Percentiles rank a stretch among this genome's conserved stretches.
These are phyloP conservation scores for Candida schatavii DNA, from an alignment of 805 yeast genomes.

Conservation along the genomic window DNA sequence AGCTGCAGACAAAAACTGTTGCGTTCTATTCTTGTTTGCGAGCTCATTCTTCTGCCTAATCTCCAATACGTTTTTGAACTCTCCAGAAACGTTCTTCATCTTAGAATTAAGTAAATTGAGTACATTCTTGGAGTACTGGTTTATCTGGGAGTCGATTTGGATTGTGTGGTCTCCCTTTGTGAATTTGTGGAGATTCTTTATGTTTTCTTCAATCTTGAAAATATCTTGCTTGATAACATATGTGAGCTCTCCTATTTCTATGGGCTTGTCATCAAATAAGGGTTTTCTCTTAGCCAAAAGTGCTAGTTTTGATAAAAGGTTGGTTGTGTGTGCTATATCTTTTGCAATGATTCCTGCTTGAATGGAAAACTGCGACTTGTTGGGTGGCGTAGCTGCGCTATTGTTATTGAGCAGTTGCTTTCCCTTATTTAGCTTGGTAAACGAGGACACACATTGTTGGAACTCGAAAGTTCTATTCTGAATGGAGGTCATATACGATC, in stretches of 20 bases:
- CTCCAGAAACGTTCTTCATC: conserved; percentile 88
- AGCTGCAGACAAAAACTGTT: conserved; percentile 67
- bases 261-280: conserved; percentile 88
- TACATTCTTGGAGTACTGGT: conserved; percentile 79
- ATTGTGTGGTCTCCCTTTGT: conserved; percentile 44
- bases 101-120: conserved; percentile 83
- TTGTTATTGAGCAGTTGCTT: conserved; percentile 19
- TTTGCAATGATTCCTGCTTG: conserved; percentile 83
- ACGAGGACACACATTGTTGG: conserved; percentile 82
- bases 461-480: conserved; percentile 92
- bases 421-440: conserved; percentile 55
- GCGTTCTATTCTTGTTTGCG: conserved; percentile 76
- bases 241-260: conserved; percentile 89
- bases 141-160: conserved; percentile 56
- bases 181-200: conserved; percentile 58
- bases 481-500: conserved; percentile 20
- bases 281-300: conserved; percentile 85
- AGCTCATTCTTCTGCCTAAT: conserved; percentile 81
- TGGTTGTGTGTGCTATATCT: conserved; percentile 85
- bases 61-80: conserved; percentile 86
- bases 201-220: conserved; percentile 69
- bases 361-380: conserved; percentile 40
- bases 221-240: conserved; percentile 85
- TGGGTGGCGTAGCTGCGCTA: conserved; percentile 13
- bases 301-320: conserved; percentile 75